Conservation (phyloP, 192 early-diverging fungal genomes). For the Mortierella hygrophila region DNA sequence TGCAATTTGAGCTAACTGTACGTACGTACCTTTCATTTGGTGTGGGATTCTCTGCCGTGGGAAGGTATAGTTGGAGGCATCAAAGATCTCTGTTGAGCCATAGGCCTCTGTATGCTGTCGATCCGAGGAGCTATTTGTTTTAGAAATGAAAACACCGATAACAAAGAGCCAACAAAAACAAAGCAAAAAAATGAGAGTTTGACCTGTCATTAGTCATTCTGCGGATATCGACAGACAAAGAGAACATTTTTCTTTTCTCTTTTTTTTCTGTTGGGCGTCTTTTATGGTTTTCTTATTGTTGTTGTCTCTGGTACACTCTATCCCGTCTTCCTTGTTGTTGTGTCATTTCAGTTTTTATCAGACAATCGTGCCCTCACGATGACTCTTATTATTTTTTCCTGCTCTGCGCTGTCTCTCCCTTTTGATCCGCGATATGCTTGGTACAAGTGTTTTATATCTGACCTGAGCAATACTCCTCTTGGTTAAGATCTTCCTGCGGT, state of each 20-base stretch:
- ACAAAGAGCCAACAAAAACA: not conserved
- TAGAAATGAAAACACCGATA: not conserved
- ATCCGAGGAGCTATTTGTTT: conserved; percentile 44
- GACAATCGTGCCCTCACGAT: no score
- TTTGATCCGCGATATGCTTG: not conserved
- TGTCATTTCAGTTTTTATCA: no score
- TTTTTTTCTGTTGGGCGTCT: not conserved
- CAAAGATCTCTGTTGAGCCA: conserved; percentile 52
- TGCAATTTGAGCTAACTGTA: not conserved
- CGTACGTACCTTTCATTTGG: conserved; percentile 40
- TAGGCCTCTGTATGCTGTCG: conserved; percentile 53
- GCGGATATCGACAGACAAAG: not conserved
- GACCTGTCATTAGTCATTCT: conserved; percentile 41
- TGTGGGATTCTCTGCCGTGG: conserved; percentile 42
- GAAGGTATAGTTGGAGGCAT: conserved; percentile 47
- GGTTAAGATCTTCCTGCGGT: not conserved
- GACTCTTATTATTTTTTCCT: no score
- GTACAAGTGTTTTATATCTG: no score
- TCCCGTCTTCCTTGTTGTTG: not conserved
- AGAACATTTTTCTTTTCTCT: not conserved
- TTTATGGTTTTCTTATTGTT: not conserved
- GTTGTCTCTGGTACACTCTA: not conserved
- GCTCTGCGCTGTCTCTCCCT: no score
- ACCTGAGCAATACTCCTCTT: no score
- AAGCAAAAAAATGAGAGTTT: conserved; percentile 20